A percentile compares a stretch with the other conserved stretches of the same genome.
phyloP scores from a whole-genome alignment of 768 basidiomycete species.

The Asterophora parasitica region DNA sequence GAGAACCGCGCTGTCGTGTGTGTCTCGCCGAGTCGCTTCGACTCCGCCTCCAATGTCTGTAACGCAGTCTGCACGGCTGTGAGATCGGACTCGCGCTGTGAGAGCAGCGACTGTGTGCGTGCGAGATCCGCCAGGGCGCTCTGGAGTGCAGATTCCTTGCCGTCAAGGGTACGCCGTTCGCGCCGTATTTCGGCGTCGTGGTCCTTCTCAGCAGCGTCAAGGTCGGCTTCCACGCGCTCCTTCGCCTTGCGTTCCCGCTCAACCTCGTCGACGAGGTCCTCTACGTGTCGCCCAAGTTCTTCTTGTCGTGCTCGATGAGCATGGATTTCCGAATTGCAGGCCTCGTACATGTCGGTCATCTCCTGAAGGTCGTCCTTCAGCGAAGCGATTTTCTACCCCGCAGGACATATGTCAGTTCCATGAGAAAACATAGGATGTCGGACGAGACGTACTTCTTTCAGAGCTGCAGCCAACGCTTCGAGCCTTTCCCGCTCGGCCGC shows the following conservation, averaged over 20 bases:
- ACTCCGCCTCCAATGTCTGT: constrained; percentile 68
- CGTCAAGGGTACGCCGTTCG: constrained; percentile 61
- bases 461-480: constrained; percentile 59
- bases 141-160: constrained; percentile 64
- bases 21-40: constrained; percentile 76
- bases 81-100: constrained; percentile 74
- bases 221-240: constrained; percentile 48
- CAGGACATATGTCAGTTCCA: neutral
- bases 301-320: constrained; percentile 70
- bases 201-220: constrained; percentile 54
- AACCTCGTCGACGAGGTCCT: constrained; percentile 63
- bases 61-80: constrained; percentile 67
- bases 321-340: constrained; percentile 56
- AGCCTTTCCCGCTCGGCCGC: constrained; percentile 62
- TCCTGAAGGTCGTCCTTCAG: constrained; percentile 67
- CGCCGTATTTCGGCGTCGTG: constrained; percentile 57
- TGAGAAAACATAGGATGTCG: neutral
- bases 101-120: constrained; percentile 56
- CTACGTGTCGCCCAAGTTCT: constrained; percentile 69
- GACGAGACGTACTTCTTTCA: constrained; percentile 66
- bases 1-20: constrained; percentile 81
- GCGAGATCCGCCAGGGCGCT: constrained; percentile 60
- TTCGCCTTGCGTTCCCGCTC: constrained; percentile 54
- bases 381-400: constrained; percentile 54
- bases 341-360: constrained; percentile 59